Evolutionary conservation across 148 eudicot species (phyloP), one percentile per base, ranked within the genome.

Genomic region (Spergularia bocconei): DNA sequence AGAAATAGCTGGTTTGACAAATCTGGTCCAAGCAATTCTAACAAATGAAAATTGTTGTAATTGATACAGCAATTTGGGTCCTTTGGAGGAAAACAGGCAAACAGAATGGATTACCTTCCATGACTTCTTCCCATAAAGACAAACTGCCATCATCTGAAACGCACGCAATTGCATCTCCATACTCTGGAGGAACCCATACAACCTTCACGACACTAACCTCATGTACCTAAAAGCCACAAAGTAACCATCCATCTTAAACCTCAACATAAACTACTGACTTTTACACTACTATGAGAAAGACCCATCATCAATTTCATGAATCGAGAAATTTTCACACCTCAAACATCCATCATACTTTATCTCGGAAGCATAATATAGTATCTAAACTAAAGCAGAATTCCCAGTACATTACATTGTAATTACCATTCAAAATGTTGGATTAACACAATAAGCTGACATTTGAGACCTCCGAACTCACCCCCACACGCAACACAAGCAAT

Each of bases 111-210:
- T 58, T 81, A 93, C 98, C 95, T 79, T 89, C 88, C 20, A 71
- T 89, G 54, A 89, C 78, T 80, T 95, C 98, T 82, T 95, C 98
- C 97, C 97, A 95, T 80, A 95, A 57, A 14, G 96, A 92, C 75
- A 95, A 84, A 70, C 82, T 72, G 48, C 98, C 97, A 83, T 95
- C 89, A 17, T 83, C 85, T 75, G 78, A 76, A 73, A 95, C 72
- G 75, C 96, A 91, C 2, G 96, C 93, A 62, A 95, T 86, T 19
- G 92, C 96, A 80, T 92, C 98, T 7, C 97, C 98, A 74, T 75
- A 95, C 74, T 92, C 97, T 33, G 96, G 93, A 65, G 98, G 98
- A 76, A 86, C 83, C 98, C 98, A 95, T 13, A 85, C 85, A 71
- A 95, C 80, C 84, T 92, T 95, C 84, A 83, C 74, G 83, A 95